Evolutionary conservation across 179 eudicot genomes (phyloP).

Genomic region (Silene vulgaris): DNA sequence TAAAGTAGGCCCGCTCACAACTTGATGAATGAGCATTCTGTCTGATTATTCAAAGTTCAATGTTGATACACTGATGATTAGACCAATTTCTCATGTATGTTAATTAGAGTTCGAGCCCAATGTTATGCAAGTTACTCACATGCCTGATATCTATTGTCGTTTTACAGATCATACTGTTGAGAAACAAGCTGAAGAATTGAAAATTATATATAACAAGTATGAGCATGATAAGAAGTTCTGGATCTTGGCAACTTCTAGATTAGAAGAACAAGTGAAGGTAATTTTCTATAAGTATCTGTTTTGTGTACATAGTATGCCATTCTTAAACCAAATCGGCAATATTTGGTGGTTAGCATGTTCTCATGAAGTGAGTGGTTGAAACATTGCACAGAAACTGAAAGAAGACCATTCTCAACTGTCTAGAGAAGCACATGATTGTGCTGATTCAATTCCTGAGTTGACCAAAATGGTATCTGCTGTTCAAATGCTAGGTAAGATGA

Average conservation of each 20-base stretch:
- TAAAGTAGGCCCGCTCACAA: too few relatives aligned
- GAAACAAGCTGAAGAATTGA: conserved; percentile 60
- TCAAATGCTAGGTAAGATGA: conserved; percentile 73
- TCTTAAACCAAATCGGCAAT: not conserved
- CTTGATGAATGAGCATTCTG: too few relatives aligned
- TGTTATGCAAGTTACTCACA: not conserved
- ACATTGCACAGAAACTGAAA: conserved; percentile 53
- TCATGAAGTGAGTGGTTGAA: not conserved
- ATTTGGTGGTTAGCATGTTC: not conserved
- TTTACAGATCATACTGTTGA: conserved; percentile 58
- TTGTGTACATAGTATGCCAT: not conserved
- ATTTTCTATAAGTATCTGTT: not conserved
- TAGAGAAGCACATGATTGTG: conserved; percentile 77
- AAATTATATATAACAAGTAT: conserved; percentile 53
- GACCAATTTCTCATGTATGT: not conserved
- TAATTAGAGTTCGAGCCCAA: not conserved
- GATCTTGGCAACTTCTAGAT: conserved; percentile 48
- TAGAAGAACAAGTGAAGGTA: conserved; percentile 73
- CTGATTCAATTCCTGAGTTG: conserved; percentile 74
- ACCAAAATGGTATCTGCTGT: conserved; percentile 77
- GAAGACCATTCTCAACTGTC: conserved; percentile 70
- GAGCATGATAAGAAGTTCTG: conserved; percentile 68
- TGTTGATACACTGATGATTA: too few relatives aligned
- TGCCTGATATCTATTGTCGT: conserved; percentile 1
- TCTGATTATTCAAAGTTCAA: too few relatives aligned